Evolutionary conservation across 495 filamentous ascomycete genomes (phyloP), one percentile per base, ranked within the genome.

Genomic region (Trichoderma orchidacearum): DNA sequence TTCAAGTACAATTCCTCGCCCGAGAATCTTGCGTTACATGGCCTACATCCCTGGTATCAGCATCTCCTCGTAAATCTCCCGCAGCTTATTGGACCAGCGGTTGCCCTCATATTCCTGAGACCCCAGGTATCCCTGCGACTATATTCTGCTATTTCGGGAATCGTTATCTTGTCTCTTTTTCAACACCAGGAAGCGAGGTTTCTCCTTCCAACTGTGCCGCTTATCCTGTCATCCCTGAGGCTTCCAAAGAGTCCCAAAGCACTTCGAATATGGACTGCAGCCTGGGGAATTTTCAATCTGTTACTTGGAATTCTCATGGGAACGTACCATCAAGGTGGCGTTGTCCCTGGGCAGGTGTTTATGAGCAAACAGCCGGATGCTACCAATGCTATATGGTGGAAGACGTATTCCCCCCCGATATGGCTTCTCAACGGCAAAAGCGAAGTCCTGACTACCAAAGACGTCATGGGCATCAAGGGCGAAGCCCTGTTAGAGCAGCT

Each of bases 161-260:
- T 88, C 29, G 69, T 80, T 29, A 74, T 95, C 13, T 78, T 98
- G 34, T 95, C 90, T 36, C 67, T 87, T 30, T 88, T 96, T 59
- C 85, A 86, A 29, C 93, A 98, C 70, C 94, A 97, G 71, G 93
- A 98, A 74, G 86, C 94, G 15, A 84, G 94, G 50, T 98, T 98
- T 71, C 74, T 98, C 11, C 77, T 97, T 12, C 94, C 93, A 12
- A 81, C 83, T 25, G 78, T 96, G 9, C 94, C 93, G 0, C 79
- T 98, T n/a, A 72, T 97, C 23, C 78, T 98, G 12, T 87, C 89
- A 27, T 93, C 87, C 34, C 68, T 96, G 54, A 79, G 82, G 17
- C 72, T 95, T 45, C 88, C 85, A 6, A 79, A 71, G 55, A 80
- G 78, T 5, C 72, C 75, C 30, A 66, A 59, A 51, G 60, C 69